Percentiles rank a stretch among this genome's conserved stretches.
Evolutionary conservation across 169 alveolate genomes (phyloP).

Genomic region (Plasmodium relictum): DNA sequence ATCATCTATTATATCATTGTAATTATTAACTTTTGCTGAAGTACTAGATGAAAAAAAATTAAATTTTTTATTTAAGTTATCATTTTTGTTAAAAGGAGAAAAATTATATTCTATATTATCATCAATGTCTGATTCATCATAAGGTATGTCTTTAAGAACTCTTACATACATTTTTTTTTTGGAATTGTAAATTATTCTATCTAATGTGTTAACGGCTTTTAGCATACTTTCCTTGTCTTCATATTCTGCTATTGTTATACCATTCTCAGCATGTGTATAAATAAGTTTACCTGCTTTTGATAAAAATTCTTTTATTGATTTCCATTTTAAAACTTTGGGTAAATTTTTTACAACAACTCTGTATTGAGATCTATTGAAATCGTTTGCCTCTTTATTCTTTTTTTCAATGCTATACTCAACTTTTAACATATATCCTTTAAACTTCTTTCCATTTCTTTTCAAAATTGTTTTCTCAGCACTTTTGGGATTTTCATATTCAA

Average conservation of each 20-base stretch:
- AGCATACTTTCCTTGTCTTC: constrained; percentile 28
- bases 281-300: constrained; percentile 35
- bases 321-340: neutral
- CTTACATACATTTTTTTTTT: constrained; percentile 14
- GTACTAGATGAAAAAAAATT: too few relatives aligned
- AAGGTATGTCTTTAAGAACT: constrained; percentile 28
- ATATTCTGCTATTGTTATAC: constrained; percentile 29
- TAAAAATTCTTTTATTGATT: constrained; percentile 1
- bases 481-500: constrained; percentile 16
- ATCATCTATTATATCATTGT: too few relatives aligned
- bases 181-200: constrained; percentile 9
- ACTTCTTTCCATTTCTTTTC: constrained; percentile 16
- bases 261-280: constrained; percentile 25
- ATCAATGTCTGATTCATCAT: constrained; percentile 21
- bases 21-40: too few relatives aligned
- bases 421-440: constrained; percentile 33
- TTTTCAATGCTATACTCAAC: constrained; percentile 38
- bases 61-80: neutral
- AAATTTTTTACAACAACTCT: constrained; percentile 41
- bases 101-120: neutral
- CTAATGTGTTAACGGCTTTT: constrained; percentile 28
- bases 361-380: constrained; percentile 23
- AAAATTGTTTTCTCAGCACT: constrained; percentile 37
- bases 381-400: constrained; percentile 14
- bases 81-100: neutral